phyloP scores from a whole-genome alignment of 257 asterid genomes.

The Solanum verrucosum region DNA sequence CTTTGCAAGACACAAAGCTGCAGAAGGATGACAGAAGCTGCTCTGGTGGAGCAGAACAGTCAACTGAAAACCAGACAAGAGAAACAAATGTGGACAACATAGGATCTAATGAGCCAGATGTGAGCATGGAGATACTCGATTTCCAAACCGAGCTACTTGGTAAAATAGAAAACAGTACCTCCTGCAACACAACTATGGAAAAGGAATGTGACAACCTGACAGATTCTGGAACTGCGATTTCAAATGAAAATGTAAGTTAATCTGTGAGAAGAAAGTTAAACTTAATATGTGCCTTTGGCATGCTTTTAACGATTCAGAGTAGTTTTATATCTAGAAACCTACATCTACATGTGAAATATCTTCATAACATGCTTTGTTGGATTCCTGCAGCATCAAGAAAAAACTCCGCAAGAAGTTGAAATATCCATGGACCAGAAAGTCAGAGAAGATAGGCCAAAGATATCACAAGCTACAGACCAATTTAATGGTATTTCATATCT shows the following conservation, averaged over 20 bases:
- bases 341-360: background rate
- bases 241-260: slow-evolving; percentile 34
- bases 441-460: slow-evolving; percentile 4
- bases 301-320: background rate
- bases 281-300: background rate
- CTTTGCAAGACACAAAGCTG: slow-evolving; percentile 32
- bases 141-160: background rate
- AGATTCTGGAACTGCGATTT: slow-evolving; percentile 3
- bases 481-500: background rate
- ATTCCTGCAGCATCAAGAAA: slow-evolving; percentile 30
- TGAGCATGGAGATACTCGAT: slow-evolving; percentile 2
- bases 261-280: background rate
- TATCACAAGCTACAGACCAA: background rate
- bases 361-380: slow-evolving; percentile 6
- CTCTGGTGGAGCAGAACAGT: slow-evolving; percentile 18
- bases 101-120: background rate
- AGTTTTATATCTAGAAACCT: background rate
- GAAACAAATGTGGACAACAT: slow-evolving; percentile 12
- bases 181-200: slow-evolving; percentile 7
- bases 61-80: slow-evolving; percentile 2
- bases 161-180: slow-evolving; percentile 5
- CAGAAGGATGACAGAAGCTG: slow-evolving; percentile 21
- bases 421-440: slow-evolving; percentile 13
- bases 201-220: slow-evolving; percentile 22
- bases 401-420: slow-evolving; percentile 1